Conservation (phyloP, 768 basidiomycete species). For the Baorangia bicolor region DNA sequence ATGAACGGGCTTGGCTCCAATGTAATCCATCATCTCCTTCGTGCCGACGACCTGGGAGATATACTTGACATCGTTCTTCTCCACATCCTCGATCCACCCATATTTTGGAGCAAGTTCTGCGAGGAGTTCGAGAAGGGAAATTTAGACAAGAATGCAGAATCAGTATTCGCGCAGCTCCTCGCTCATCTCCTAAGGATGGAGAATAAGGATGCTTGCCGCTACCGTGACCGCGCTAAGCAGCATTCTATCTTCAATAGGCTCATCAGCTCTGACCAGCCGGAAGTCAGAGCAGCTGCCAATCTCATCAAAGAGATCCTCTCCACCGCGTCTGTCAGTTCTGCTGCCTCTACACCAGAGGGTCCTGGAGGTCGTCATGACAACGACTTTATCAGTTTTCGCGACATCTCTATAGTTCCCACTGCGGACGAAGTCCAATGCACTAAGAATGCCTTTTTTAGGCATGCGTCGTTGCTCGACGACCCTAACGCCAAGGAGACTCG, state of each 20-base stretch:
- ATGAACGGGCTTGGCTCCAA: slow-evolving; percentile 42
- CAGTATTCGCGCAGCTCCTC: slow-evolving; percentile 48
- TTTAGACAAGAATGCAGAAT: slow-evolving; percentile 36
- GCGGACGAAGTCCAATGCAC: slow-evolving; percentile 52
- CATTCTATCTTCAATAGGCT: slow-evolving; percentile 28
- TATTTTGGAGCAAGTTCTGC: slow-evolving; percentile 47
- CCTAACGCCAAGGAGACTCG: slow-evolving; percentile 38
- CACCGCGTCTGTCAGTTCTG: slow-evolving; percentile 22
- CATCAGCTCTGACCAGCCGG: slow-evolving; percentile 23
- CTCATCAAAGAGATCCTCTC: slow-evolving; percentile 42
- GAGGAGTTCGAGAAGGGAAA: slow-evolving; percentile 35
- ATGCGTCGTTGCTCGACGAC: slow-evolving; percentile 44
- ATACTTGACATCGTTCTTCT: slow-evolving; percentile 40
- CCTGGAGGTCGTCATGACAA: slow-evolving; percentile 74
- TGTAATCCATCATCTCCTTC: slow-evolving; percentile 41
- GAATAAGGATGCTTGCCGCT: slow-evolving; percentile 32
- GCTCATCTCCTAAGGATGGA: slow-evolving; percentile 46
- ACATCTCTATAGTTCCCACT: slow-evolving; percentile 64
- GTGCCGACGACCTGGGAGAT: slow-evolving; percentile 36
- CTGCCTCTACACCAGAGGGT: slow-evolving; percentile 19
- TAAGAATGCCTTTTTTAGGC: slow-evolving; percentile 49
- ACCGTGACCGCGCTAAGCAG: slow-evolving; percentile 40
- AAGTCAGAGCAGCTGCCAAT: slow-evolving; percentile 31
- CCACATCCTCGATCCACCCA: slow-evolving; percentile 46
- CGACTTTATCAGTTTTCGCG: slow-evolving; percentile 58